Base-by-base conservation (phyloP, 2,329 filamentous ascomycete genomes). In the Emydomyces testavorans region DNA sequence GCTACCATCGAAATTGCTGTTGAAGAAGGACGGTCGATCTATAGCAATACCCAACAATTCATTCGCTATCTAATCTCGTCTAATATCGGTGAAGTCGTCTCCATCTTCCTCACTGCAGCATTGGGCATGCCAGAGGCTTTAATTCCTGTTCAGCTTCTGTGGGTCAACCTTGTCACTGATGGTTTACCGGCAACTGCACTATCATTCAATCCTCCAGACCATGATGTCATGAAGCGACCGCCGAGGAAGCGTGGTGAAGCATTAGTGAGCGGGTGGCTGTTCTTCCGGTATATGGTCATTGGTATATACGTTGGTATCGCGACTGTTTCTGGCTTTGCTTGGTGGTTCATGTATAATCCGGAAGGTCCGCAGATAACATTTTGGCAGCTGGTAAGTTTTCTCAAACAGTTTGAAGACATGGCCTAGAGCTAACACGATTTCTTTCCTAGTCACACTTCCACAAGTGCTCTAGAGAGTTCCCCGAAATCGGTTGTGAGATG, bases 1-100 rank as follows among this genome's bases (percentile, higher is more conserved):
- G 92, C 92, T 53, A 98, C 92, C 2, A 98, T 98, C 57, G 86
- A 94, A 65, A 76, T 87, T 48, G 92, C 92, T 42, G 89, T 98
- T 54, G 92, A 98, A 65, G 92, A 98, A 70, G 92, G 92, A 46
- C 84, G 92, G 53, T 89, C 89, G 54, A 98, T 98, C 70, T 98
- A 95, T 78, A 96, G 92, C 81, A 98, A 98, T 75, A 98, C 92
- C 4, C 92, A 98, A 65, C 92, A 98, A 66, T 98, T 98, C 69
- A 98, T 98, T 69, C 86, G 93, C 42, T 98, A 98, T 66, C 78
- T 98, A 52, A 98, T 98, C 65, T 96, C 90, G 6, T 96, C 90
- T 54, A 98, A 98, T 72, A 98, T 98, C 56, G 93, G 92, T 60
- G 92, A 98, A 67, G 92, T 98, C 29, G 92, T 98, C 29, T 96